Percentiles rank a stretch among this genome's conserved stretches.
Evolutionary conservation across 2,329 filamentous ascomycete species (phyloP).

Genomic region (Chaetomiaceae sp.): DNA sequence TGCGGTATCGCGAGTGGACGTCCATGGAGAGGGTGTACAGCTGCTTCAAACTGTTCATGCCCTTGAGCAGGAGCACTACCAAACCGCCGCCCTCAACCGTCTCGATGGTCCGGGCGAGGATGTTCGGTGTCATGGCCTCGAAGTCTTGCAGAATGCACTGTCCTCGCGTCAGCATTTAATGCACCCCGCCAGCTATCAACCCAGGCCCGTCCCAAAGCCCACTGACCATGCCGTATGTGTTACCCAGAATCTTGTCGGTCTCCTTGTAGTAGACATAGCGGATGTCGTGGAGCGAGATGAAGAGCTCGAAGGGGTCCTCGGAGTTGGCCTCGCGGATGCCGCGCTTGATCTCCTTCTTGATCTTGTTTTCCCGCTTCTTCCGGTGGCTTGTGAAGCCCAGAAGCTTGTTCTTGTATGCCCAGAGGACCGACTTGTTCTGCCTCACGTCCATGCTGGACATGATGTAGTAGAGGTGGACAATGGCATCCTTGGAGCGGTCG

Average conservation of each 20-base stretch:
- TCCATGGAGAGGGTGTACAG: conserved; percentile 97
- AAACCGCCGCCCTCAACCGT: conserved; percentile 95
- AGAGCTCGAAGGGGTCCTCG: conserved; percentile 95
- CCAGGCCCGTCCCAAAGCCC: background rate
- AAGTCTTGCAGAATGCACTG: conserved; percentile 92
- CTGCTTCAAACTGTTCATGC: conserved; percentile 95
- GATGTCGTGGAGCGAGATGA: conserved; percentile 93
- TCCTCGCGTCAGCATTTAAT: conserved; percentile 10
- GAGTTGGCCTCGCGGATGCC: conserved; percentile 88
- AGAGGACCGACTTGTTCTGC: conserved; percentile 92
- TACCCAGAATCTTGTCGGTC: conserved; percentile 96
- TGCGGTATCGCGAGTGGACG: conserved; percentile 91
- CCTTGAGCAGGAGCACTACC: conserved; percentile 85
- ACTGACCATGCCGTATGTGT: conserved; percentile 82
- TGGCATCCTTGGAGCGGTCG: conserved; percentile 91
- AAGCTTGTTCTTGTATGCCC: conserved; percentile 98
- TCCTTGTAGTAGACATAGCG: conserved; percentile 99
- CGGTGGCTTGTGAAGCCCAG: conserved; percentile 86
- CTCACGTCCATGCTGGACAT: conserved; percentile 86
- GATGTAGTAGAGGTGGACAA: conserved; percentile 89
- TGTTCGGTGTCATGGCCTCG: conserved; percentile 94
- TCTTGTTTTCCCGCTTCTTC: conserved; percentile 97
- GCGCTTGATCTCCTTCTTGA: conserved; percentile 96
- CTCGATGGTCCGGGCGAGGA: conserved; percentile 90
- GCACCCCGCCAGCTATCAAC: no score